Base-by-base conservation (phyloP, 345 rosid species). In the Carallia brachiata region DNA sequence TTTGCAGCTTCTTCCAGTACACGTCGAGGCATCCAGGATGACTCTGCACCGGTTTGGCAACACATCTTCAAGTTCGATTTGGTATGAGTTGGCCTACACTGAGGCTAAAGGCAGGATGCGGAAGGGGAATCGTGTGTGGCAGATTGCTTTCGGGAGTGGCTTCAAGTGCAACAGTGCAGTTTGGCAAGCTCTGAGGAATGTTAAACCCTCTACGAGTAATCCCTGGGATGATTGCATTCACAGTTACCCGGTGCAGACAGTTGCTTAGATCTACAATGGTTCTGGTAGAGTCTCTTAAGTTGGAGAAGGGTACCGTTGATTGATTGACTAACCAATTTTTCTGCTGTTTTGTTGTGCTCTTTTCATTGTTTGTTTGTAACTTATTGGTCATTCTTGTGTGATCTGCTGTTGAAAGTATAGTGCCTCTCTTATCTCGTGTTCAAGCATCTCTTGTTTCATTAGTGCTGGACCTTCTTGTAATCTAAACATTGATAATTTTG, bases 21-120 rank as follows among this genome's bases (percentile, higher is more conserved):
- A 70, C 6, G 66, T 70, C 6, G 73, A 70, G 61, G 67, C 73
- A 2, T 62, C 73, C 6, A 62, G 73, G 19, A 70, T 70, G 73
- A 62, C 73, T 17, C 7, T 62, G 52, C 61, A 70, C 37, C 50
- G 73, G 52, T 70, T 62, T 28, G 68, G 68, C n/a, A 70, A 70
- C 18, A 62, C 73, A 1, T 62, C 73, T 6, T 62, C 73, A 8
- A 70, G 73, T 7, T 62, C 67, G 9, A 63, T 70, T 37, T 70
- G 73, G 73, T 70, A 62, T 31, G 67, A 54, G 73, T 30, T 70
- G 30, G 67, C 73, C 6, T 70, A 70, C 28, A 54, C 34, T 9
- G 67, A 70, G 61, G 67, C 73, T 1, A 70, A 70, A 8, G 62
- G 54, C 36, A 61, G 60, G 73, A 62, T 70, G 61, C 23, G 23